Base-by-base conservation (phyloP, 306 rosid species). In the Prinsepia uniflora region DNA sequence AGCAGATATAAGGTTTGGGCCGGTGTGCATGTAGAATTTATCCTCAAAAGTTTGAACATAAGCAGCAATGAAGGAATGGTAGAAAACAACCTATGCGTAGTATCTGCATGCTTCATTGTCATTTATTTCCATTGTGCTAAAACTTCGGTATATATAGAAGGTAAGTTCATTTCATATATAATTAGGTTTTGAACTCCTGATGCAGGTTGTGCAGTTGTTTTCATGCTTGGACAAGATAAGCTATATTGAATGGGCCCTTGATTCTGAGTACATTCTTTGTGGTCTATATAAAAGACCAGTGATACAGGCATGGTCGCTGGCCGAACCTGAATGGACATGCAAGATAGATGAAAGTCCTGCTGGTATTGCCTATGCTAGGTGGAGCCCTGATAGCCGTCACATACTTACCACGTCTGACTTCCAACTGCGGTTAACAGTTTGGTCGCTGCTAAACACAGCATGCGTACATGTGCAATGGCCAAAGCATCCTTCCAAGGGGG, bases 341-440 rank as follows among this genome's bases (percentile, higher is more conserved):
- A 94, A 94, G 84, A 94, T 94, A 79, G 99, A 94, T 59, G 99
- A 94, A 79, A 97, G 99, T 78, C 96, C 89, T 50, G 97, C 99
- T 5, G 99, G 99, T 42, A 94, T 94, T 73, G 89, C 95, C 30
- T 89, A 91, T 81, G 96, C 99, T 30, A 84, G 96, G 85, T 94
- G 99, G 99, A 94, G 99, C 75, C 99, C 99, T 1, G 99, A 94
- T 74, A 91, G 99, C 62, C 99, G 99, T 63, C 99, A 94, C 79
- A 94, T 94, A 84, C 89, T 91, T 72, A 94, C 99, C 55, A 91
- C 92, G 59, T 83, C 99, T 10, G 99, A 91, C 71, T 94, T 94
- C 72, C 99, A 94, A 86, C 65, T 94, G 86, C 88, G 97, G 42
- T 84, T 94, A 64, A 94, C 89, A 22, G 99, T 94, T 74, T 94